Conservation (phyloP, 495 filamentous ascomycete species). For the Aspergillus cristatus region DNA sequence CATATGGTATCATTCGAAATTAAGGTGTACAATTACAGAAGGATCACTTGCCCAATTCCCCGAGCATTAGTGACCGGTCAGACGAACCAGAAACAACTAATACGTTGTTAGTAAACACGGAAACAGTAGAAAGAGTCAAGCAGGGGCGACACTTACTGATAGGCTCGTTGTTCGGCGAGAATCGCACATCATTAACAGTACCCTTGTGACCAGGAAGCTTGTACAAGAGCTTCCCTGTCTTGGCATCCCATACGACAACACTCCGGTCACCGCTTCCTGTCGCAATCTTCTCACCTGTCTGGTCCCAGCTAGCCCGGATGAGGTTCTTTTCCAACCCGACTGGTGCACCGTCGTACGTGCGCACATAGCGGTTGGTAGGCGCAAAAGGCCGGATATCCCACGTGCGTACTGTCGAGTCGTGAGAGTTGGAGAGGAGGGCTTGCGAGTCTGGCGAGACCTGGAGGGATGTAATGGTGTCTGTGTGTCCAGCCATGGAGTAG, state of each 20-base stretch:
- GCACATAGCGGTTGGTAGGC: slow-evolving; percentile 71
- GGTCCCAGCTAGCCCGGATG: slow-evolving; percentile 83
- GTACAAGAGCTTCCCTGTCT: slow-evolving; percentile 77
- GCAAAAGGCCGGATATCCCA: slow-evolving; percentile 98
- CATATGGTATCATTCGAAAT: slow-evolving; percentile 1
- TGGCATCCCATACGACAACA: slow-evolving; percentile 81
- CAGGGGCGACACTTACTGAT: slow-evolving; percentile 61
- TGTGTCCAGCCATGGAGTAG: slow-evolving; percentile 83
- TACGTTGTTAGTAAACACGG: slow-evolving; percentile 12
- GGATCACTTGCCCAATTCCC: slow-evolving; percentile 59
- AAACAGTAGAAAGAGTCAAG: not conserved
- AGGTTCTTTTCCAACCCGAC: slow-evolving; percentile 87
- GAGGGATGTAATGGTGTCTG: slow-evolving; percentile 85
- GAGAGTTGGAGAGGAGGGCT: slow-evolving; percentile 80
- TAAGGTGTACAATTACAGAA: too few relatives aligned
- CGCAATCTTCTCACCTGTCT: slow-evolving; percentile 74
- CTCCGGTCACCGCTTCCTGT: slow-evolving; percentile 86
- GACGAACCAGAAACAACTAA: slow-evolving; percentile 80
- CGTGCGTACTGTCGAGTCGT: slow-evolving; percentile 85
- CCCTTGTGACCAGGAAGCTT: slow-evolving; percentile 95
- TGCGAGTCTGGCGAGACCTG: slow-evolving; percentile 86
- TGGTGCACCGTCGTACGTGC: slow-evolving; percentile 81
- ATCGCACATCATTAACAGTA: slow-evolving; percentile 88
- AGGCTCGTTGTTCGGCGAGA: slow-evolving; percentile 74
- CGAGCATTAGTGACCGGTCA: slow-evolving; percentile 68